These are phyloP conservation scores for Ophiostoma ips DNA, from an alignment of 2,329 filamentous ascomycete species.

Conservation along the genomic window DNA sequence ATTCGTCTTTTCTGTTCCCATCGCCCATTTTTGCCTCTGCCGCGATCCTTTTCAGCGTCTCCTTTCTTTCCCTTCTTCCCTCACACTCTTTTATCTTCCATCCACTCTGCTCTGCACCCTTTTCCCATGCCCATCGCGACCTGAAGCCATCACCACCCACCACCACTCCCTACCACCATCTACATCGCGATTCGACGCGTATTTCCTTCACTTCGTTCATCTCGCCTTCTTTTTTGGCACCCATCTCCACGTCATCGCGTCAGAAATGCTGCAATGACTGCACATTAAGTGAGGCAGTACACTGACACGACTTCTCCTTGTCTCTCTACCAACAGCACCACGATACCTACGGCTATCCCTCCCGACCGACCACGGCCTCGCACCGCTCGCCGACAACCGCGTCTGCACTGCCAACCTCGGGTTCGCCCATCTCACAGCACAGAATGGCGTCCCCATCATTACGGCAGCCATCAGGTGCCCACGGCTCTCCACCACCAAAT, in stretches of 20 bases:
- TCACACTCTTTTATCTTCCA: conserved; percentile 4
- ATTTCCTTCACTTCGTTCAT: background rate
- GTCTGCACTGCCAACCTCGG: conserved; percentile 11
- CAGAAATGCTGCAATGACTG: conserved; percentile 2
- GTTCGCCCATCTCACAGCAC: conserved; percentile 27
- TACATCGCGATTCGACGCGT: conserved; percentile 1
- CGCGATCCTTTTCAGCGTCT: conserved; percentile 8
- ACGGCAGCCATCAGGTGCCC: conserved; percentile 27
- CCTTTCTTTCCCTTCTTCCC: conserved; percentile 5
- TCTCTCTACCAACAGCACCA: conserved; percentile 26
- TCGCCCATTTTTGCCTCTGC: conserved; percentile 8
- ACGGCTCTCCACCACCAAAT: conserved; percentile 26
- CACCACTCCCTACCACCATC: conserved; percentile 1
- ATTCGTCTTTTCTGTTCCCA: conserved; percentile 8
- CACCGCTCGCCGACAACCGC: conserved; percentile 21
- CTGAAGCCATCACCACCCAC: conserved; percentile 9
- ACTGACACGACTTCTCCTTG: conserved; percentile 9
- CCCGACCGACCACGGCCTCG: conserved; percentile 26
- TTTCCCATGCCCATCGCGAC: conserved; percentile 4
- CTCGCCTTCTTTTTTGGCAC: background rate
- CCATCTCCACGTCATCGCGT: conserved; percentile 9
- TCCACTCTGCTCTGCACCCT: conserved; percentile 9
- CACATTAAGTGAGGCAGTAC: background rate
- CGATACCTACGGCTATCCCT: conserved; percentile 36
- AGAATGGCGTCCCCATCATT: conserved; percentile 35